These are phyloP conservation scores for Boletus sp. DNA, from an alignment of 768 basidiomycete genomes.

Conservation along the genomic window DNA sequence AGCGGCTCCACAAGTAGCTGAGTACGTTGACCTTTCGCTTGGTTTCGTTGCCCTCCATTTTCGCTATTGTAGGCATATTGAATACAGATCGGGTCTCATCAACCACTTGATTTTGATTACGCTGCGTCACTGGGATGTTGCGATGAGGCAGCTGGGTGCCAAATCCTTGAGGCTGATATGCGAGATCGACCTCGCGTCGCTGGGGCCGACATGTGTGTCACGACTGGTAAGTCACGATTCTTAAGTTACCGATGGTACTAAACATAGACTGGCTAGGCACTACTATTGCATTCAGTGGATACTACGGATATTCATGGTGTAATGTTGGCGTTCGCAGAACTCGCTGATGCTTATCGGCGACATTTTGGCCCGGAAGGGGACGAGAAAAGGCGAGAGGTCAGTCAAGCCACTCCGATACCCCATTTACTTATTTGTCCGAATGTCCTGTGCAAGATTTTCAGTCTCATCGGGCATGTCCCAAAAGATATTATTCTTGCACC, in stretches of 20 bases:
- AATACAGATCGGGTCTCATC: conserved; percentile 68
- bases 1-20: conserved; percentile 83
- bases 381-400: conserved; percentile 45
- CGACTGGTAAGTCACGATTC: conserved; percentile 50
- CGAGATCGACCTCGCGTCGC: conserved; percentile 48
- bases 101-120: conserved; percentile 72
- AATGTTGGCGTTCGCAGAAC: conserved; percentile 67
- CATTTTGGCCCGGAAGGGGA: conserved; percentile 30
- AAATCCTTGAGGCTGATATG: conserved; percentile 71
- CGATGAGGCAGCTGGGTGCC: conserved; percentile 75
- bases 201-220: conserved; percentile 48
- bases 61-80: conserved; percentile 55
- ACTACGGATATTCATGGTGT: conserved; percentile 74
- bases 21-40: conserved; percentile 49
- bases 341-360: conserved; percentile 57
- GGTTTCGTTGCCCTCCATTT: conserved; percentile 2
- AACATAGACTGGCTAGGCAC: conserved; percentile 38
- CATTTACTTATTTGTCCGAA: conserved; percentile 5
- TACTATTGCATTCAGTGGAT: conserved; percentile 62
- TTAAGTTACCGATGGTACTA: conserved; percentile 8
- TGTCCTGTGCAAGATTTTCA: conserved; percentile 54
- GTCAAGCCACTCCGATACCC: background rate
- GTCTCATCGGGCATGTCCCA: conserved; percentile 53
- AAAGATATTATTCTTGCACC: conserved; percentile 57
- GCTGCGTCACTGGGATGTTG: conserved; percentile 84